A percentile compares a stretch with the other conserved stretches of the same genome.
These are phyloP conservation scores for Powellomyces hirtus DNA, from an alignment of 192 early-diverging fungal species.

Conservation along the genomic window DNA sequence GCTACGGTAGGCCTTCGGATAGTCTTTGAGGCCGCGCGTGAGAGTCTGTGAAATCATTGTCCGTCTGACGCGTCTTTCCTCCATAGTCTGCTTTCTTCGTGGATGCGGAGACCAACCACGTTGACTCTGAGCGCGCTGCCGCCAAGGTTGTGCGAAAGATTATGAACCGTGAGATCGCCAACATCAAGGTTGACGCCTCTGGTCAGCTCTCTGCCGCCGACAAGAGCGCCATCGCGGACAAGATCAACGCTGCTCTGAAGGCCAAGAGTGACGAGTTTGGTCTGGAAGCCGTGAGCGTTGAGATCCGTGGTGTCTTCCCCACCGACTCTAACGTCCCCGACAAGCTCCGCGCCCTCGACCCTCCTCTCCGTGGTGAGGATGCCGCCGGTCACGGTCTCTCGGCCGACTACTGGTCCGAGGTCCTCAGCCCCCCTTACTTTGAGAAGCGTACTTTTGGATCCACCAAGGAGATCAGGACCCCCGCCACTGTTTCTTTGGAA, in stretches of 20 bases:
- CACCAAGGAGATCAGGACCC: slow-evolving; percentile 44
- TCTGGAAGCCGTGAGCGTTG: slow-evolving; percentile 41
- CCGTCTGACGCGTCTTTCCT: background rate
- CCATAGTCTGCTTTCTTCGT: slow-evolving; percentile 47
- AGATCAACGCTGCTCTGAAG: slow-evolving; percentile 39
- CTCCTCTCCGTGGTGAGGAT: slow-evolving; percentile 42
- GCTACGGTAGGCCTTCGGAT: slow-evolving; percentile 41
- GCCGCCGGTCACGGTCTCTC: slow-evolving; percentile 43
- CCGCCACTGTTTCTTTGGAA: slow-evolving; percentile 48
- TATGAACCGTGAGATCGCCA: slow-evolving; percentile 42
- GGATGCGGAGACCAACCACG: slow-evolving; percentile 48
- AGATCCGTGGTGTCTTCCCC: slow-evolving; percentile 53
- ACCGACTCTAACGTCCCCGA: slow-evolving; percentile 37
- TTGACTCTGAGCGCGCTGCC: slow-evolving; percentile 53
- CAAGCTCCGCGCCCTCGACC: slow-evolving; percentile 51
- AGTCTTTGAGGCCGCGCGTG: too few relatives aligned
- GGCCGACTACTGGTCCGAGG: slow-evolving; percentile 53
- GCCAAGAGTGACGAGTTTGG: slow-evolving; percentile 39
- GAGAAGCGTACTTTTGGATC: slow-evolving; percentile 49
- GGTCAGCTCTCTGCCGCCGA: slow-evolving; percentile 31
- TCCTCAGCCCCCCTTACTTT: slow-evolving; percentile 51
- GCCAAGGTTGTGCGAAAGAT: slow-evolving; percentile 44
- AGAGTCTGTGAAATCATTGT: background rate
- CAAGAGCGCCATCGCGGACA: slow-evolving; percentile 35
- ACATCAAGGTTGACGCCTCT: slow-evolving; percentile 20